Conservation (phyloP, 306 rosid genomes). For the Cicer chorassanicum region DNA sequence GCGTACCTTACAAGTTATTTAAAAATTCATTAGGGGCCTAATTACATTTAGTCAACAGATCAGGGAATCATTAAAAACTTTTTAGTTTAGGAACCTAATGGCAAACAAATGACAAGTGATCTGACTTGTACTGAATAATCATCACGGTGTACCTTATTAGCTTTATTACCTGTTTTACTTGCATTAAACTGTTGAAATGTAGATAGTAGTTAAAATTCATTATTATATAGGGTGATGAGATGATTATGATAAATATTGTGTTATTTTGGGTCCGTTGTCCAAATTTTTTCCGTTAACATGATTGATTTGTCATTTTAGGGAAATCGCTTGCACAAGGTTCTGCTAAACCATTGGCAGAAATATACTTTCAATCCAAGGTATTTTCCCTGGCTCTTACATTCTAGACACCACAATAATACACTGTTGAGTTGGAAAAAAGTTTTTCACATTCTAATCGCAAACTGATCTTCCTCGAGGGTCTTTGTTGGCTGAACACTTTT, state of each 20-base stretch:
- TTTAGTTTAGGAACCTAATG: not conserved
- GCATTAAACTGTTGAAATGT: not conserved
- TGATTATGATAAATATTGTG: not conserved
- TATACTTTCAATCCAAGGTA: slow-evolving; percentile 98
- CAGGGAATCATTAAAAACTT: not conserved
- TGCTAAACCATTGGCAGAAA: slow-evolving; percentile 91
- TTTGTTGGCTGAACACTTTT: slow-evolving; percentile 6
- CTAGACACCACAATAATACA: not conserved
- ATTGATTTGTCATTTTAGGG: slow-evolving; percentile 60
- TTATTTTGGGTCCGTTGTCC: not conserved
- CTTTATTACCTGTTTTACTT: not conserved
- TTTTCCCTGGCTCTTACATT: slow-evolving; percentile 46
- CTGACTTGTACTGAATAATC: slow-evolving; percentile 18
- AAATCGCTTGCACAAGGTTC: slow-evolving; percentile 89
- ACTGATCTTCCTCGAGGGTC: slow-evolving; percentile 25
- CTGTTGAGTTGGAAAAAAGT: slow-evolving; percentile 15
- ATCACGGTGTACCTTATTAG: not conserved
- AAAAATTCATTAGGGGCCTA: not conserved
- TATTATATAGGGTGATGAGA: not conserved
- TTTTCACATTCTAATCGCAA: slow-evolving; percentile 8
- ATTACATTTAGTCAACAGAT: not conserved
- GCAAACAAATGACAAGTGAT: slow-evolving; percentile 1
- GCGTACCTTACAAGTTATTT: not conserved
- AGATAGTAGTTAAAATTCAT: not conserved
- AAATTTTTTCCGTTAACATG: slow-evolving; percentile 40